Conservation (phyloP, 1,139 yeast genomes). For the Yamadazyma blattariae region DNA sequence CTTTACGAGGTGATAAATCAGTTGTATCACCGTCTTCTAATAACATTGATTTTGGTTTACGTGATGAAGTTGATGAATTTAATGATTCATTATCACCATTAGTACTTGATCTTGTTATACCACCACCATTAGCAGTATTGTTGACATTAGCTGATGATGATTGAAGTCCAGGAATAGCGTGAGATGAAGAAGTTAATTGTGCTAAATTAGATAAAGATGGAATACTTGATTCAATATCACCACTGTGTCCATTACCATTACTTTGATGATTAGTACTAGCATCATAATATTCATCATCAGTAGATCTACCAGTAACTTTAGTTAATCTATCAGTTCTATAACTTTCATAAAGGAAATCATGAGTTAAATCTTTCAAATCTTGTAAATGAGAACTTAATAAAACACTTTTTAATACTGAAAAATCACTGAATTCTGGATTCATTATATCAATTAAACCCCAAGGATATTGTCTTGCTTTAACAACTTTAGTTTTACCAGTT, state of each 20-base stretch:
- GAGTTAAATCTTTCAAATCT: constrained; percentile 91
- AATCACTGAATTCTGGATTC: constrained; percentile 81
- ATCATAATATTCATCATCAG: constrained; percentile 30
- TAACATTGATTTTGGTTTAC: constrained; percentile 33
- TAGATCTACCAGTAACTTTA: constrained; percentile 36
- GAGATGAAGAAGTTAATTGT: constrained; percentile 39
- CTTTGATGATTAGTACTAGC: constrained; percentile 17
- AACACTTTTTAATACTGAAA: constrained; percentile 77
- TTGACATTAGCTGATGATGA: not conserved
- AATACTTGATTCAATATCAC: constrained; percentile 19
- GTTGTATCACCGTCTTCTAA: constrained; percentile 19
- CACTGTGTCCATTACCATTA: not conserved
- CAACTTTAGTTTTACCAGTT: constrained; percentile 50
- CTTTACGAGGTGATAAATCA: constrained; percentile 26
- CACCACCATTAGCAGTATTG: constrained; percentile 10
- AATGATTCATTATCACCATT: constrained; percentile 22
- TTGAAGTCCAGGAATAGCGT: constrained; percentile 6
- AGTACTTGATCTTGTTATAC: constrained; percentile 4
- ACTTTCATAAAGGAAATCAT: constrained; percentile 85
- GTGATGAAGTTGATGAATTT: constrained; percentile 21
- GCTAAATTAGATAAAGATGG: constrained; percentile 68
- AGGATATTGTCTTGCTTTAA: constrained; percentile 85
- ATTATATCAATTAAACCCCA: constrained; percentile 91
- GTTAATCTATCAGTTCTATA: constrained; percentile 86
- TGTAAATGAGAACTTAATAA: constrained; percentile 88